Evolutionary conservation across 371 early-diverging fungal genomes (phyloP).

Genomic region (Circinella minor): DNA sequence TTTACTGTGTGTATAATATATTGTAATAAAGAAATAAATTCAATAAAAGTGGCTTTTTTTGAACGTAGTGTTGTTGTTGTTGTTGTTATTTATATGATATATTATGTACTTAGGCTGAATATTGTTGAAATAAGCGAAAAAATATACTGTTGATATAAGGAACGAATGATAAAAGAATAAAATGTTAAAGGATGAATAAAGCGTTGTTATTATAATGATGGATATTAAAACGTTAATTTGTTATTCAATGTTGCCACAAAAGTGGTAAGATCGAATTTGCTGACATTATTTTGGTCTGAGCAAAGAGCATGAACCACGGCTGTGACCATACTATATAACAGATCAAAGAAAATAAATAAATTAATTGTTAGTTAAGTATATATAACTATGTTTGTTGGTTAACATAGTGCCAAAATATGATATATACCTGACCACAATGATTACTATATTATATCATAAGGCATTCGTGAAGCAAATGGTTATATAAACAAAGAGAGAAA

Average conservation of each 20-base stretch:
- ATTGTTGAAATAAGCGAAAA: background rate
- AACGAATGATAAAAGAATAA: background rate
- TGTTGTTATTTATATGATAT: too few species aligned
- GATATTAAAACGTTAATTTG: too few species aligned
- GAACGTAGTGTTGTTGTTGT: too few species aligned
- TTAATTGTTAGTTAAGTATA: background rate
- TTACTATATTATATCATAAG: constrained; percentile 11
- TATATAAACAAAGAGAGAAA: background rate
- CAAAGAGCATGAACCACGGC: constrained; percentile 5
- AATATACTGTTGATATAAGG: background rate
- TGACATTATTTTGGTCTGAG: constrained; percentile 7
- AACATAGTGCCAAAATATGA: too few species aligned
- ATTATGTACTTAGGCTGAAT: background rate
- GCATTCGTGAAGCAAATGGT: background rate
- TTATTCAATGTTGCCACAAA: too few species aligned
- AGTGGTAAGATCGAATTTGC: background rate
- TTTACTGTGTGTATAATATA: too few species aligned
- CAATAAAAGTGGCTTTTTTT: too few species aligned
- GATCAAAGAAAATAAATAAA: background rate
- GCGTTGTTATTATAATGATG: background rate
- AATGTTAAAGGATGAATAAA: background rate
- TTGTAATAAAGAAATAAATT: too few species aligned
- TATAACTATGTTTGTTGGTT: background rate
- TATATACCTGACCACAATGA: constrained; percentile 26
- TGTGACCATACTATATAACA: constrained; percentile 10